A percentile compares a stretch with the other conserved stretches of the same genome.
Evolutionary conservation across 768 basidiomycete genomes (phyloP).

Genomic region (Tylopilus balloui): DNA sequence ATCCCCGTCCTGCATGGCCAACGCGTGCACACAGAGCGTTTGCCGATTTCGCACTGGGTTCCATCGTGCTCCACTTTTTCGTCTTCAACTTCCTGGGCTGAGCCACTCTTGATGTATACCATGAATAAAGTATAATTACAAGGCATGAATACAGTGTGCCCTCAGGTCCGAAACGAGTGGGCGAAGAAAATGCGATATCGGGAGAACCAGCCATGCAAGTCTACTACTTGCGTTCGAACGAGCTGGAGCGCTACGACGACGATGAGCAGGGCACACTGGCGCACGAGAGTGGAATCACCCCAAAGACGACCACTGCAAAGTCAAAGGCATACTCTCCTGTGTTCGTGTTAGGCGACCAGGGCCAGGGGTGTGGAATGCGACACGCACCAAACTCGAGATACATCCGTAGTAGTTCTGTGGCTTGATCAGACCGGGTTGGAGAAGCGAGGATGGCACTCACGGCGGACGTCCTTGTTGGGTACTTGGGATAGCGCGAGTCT

Average conservation of each 20-base stretch:
- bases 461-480: slow-evolving; percentile 84
- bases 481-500: slow-evolving; percentile 74
- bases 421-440: slow-evolving; percentile 1
- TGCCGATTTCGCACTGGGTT: slow-evolving; percentile 93
- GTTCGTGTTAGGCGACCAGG: neutral
- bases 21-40: slow-evolving; percentile 65
- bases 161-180: slow-evolving; percentile 1
- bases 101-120: slow-evolving; percentile 3
- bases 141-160: neutral
- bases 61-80: slow-evolving; percentile 95
- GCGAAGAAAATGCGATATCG: neutral
- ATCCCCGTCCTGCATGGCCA: neutral
- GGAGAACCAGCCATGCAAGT: neutral
- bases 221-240: slow-evolving; percentile 55
- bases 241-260: slow-evolving; percentile 55
- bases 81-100: slow-evolving; percentile 97
- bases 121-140: slow-evolving; percentile 13
- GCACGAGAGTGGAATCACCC: slow-evolving; percentile 41
- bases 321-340: slow-evolving; percentile 84
- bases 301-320: slow-evolving; percentile 78
- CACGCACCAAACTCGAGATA: slow-evolving; percentile 77
- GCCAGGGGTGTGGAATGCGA: neutral
- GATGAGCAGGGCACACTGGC: slow-evolving; percentile 1
- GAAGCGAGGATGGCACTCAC: slow-evolving; percentile 44
- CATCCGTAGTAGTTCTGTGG: slow-evolving; percentile 60